phyloP scores from a whole-genome alignment of 768 basidiomycete genomes.

The Boletus pseudo-olivaceus region DNA sequence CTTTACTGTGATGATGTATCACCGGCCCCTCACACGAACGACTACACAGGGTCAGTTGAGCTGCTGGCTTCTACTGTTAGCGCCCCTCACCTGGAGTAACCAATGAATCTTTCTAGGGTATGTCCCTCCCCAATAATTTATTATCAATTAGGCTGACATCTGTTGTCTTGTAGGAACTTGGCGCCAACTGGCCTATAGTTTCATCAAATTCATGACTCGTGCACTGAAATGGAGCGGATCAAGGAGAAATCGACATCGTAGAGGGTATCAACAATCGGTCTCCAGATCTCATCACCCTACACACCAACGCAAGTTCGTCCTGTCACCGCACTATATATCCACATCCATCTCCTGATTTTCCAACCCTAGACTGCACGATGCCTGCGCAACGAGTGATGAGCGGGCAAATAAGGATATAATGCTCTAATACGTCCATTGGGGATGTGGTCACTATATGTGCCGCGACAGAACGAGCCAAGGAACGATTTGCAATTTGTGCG shows the following conservation, averaged over 20 bases:
- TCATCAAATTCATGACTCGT: not conserved
- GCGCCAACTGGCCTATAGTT: constrained; percentile 21
- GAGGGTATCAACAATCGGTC: constrained; percentile 33
- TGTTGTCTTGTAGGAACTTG: constrained; percentile 23
- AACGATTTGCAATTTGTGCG: constrained; percentile 30
- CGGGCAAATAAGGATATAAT: constrained; percentile 28
- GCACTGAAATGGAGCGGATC: not conserved
- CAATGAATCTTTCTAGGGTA: constrained; percentile 18
- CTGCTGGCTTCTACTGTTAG: not conserved
- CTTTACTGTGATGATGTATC: not conserved
- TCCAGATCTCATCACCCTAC: constrained; percentile 27
- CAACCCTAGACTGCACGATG: constrained; percentile 32
- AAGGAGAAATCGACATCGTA: constrained; percentile 35
- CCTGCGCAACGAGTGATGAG: constrained; percentile 26
- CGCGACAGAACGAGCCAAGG: constrained; percentile 17
- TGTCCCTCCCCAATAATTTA: not conserved
- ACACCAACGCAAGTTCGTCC: constrained; percentile 24
- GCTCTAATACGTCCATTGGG: not conserved
- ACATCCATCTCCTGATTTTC: not conserved
- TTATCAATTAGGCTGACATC: not conserved
- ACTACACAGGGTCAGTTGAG: constrained; percentile 16
- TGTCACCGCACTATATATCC: not conserved
- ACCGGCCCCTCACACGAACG: not conserved
- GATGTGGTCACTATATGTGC: not conserved
- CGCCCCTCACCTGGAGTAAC: not conserved